Conservation (phyloP, 2,329 filamentous ascomycete genomes). For the Epichloe sylvatica region DNA sequence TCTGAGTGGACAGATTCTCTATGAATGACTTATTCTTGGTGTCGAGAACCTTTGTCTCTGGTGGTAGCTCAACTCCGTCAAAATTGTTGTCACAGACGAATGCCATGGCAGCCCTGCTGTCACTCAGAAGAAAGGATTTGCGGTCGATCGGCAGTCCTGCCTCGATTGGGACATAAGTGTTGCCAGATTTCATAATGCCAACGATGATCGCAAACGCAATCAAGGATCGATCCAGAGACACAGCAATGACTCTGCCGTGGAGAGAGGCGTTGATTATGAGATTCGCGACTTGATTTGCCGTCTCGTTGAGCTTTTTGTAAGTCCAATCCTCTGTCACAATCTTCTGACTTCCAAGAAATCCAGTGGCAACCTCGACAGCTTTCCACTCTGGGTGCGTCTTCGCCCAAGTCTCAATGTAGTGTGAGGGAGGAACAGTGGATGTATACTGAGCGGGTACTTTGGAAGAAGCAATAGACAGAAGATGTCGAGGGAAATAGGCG, state of each 20-base stretch:
- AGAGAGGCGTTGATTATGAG: background rate
- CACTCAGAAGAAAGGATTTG: background rate
- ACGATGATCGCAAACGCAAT: background rate
- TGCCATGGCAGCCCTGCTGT: background rate
- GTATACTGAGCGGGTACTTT: background rate
- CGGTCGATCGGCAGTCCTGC: background rate
- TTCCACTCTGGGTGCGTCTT: slow-evolving; percentile 30
- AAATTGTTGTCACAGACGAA: background rate
- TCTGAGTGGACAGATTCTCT: background rate
- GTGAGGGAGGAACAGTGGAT: background rate
- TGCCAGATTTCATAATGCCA: background rate
- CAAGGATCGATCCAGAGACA: background rate
- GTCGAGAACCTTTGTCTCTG: background rate
- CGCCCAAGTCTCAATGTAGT: background rate
- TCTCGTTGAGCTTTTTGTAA: background rate
- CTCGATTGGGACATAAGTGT: background rate
- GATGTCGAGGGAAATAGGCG: background rate
- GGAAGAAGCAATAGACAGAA: background rate
- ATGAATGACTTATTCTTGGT: background rate
- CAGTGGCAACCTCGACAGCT: slow-evolving; percentile 37
- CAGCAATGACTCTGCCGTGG: background rate
- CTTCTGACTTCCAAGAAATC: slow-evolving; percentile 10
- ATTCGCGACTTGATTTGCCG: background rate
- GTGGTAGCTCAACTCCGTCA: background rate
- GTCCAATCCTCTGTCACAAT: slow-evolving; percentile 11